Conservation (phyloP, 2,329 filamentous ascomycete species). For the Metarhizium robertsii region DNA sequence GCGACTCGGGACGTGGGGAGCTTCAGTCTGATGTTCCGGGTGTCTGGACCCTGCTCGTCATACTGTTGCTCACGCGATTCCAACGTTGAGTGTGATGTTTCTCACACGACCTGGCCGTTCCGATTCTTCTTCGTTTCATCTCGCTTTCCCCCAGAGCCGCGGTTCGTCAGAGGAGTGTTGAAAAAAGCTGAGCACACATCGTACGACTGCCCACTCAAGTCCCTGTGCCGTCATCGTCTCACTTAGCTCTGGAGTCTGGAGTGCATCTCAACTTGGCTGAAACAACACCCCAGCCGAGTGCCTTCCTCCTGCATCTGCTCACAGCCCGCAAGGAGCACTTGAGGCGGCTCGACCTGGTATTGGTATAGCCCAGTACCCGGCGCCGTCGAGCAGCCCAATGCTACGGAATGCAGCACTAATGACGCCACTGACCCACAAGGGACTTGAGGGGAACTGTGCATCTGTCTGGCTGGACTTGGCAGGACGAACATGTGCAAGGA, state of each 20-base stretch:
- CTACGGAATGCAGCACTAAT: not conserved
- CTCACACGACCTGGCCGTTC: not conserved
- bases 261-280: not conserved
- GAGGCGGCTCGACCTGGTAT: not conserved
- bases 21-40: too few relatives aligned
- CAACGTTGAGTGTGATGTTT: not conserved
- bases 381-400: not conserved
- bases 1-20: too few relatives aligned
- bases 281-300: not conserved
- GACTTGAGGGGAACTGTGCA: not conserved
- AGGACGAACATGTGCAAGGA: not conserved
- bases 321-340: not conserved
- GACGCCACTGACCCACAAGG: constrained; percentile 2
- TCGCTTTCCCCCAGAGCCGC: not conserved
- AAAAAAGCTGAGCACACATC: too few relatives aligned
- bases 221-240: not conserved
- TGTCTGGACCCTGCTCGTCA: not conserved
- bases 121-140: not conserved
- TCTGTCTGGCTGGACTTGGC: not conserved
- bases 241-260: not conserved
- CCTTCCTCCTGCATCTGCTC: not conserved
- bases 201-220: too few relatives aligned
- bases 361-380: not conserved
- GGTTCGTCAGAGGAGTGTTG: too few relatives aligned
- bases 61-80: not conserved